phyloP scores from a whole-genome alignment of 179 eudicot species.

The Silene coronaria region DNA sequence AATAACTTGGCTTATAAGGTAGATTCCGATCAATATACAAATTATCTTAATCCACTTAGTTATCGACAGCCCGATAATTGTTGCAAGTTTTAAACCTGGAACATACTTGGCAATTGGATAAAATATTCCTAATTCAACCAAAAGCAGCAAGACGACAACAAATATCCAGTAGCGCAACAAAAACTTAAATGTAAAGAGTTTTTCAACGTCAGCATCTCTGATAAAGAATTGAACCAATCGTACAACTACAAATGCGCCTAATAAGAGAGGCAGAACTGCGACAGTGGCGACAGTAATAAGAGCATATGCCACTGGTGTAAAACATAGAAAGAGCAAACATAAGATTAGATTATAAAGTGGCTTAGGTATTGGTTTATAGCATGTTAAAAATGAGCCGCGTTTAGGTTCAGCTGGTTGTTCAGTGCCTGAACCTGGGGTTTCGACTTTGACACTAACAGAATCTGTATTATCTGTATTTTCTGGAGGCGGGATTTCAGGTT shows the following conservation, averaged over 20 bases:
- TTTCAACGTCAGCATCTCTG: background rate
- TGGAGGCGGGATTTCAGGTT: background rate
- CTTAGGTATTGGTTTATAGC: background rate
- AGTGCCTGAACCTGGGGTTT: background rate
- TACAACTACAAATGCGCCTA: background rate
- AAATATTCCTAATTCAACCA: background rate
- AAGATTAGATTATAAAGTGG: too few relatives aligned
- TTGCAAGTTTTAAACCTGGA: slow-evolving; percentile 1
- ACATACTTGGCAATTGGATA: slow-evolving; percentile 15
- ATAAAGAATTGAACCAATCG: background rate
- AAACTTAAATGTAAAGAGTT: background rate
- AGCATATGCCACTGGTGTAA: background rate
- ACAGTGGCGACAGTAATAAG: background rate
- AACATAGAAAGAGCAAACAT: background rate
- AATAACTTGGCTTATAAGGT: background rate
- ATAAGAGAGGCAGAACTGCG: background rate
- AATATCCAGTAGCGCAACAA: background rate
- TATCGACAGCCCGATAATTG: background rate
- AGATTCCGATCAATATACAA: slow-evolving; percentile 6
- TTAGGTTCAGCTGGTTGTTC: background rate
- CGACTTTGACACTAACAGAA: background rate
- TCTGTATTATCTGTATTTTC: background rate
- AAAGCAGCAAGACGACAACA: background rate
- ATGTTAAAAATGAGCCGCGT: background rate
- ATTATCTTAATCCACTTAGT: slow-evolving; percentile 16